phyloP scores from a whole-genome alignment of 2,329 filamentous ascomycete genomes.

The Aureobasidium lini region DNA sequence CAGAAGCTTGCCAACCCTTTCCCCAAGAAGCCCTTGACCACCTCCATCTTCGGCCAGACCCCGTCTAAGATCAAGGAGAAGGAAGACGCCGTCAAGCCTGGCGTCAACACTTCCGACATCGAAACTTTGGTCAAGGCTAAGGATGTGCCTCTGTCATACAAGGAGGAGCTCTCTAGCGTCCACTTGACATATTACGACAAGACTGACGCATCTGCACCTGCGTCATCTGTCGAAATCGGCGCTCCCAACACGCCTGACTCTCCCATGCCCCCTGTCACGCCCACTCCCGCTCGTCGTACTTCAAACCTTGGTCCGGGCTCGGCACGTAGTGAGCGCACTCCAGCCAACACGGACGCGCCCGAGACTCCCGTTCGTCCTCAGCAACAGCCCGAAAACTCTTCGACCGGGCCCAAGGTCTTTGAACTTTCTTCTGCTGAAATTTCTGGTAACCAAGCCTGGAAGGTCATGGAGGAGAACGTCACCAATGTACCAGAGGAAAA shows the following conservation, averaged over 20 bases:
- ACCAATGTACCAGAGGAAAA: constrained; percentile 61
- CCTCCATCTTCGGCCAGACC: constrained; percentile 50
- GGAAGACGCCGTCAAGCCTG: constrained; percentile 40
- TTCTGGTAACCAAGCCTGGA: constrained; percentile 33
- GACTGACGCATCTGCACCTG: constrained; percentile 21
- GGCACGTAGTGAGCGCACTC: constrained; percentile 27
- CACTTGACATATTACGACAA: constrained; percentile 68
- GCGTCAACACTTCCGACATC: constrained; percentile 76
- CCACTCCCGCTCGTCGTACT: constrained; percentile 68
- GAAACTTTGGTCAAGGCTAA: constrained; percentile 59
- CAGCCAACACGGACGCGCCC: constrained; percentile 21
- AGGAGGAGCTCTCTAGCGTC: constrained; percentile 75
- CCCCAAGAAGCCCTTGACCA: constrained; percentile 51
- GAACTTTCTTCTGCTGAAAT: constrained; percentile 53
- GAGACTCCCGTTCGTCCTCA: constrained; percentile 22
- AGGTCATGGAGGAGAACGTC: constrained; percentile 35
- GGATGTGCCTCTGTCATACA: constrained; percentile 38
- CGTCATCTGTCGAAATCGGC: constrained; percentile 24
- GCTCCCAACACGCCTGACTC: constrained; percentile 29
- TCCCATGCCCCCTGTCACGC: constrained; percentile 53
- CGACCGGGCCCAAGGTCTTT: constrained; percentile 45
- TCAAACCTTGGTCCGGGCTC: constrained; percentile 36
- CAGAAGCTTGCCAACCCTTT: constrained; percentile 80
- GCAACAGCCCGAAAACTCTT: constrained; percentile 28
- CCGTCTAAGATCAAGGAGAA: constrained; percentile 71